Conservation (phyloP, 2,329 filamentous ascomycete genomes). For the Aspergillus ruber region DNA sequence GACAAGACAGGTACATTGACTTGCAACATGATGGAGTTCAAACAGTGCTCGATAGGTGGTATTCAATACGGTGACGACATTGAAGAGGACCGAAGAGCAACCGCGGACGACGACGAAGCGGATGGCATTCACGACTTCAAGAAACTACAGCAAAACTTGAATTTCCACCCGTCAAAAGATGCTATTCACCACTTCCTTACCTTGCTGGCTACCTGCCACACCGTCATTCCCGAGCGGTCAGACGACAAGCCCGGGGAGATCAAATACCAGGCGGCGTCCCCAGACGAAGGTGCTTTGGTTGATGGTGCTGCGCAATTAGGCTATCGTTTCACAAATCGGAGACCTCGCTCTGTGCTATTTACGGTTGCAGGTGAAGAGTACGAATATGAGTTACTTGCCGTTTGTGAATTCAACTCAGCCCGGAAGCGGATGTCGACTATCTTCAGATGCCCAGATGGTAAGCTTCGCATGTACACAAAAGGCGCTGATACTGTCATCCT, state of each 20-base stretch:
- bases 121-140: slow-evolving; percentile 81
- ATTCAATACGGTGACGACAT: slow-evolving; percentile 91
- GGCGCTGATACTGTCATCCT: slow-evolving; percentile 96
- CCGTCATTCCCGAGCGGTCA: slow-evolving; percentile 85
- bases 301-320: slow-evolving; percentile 80
- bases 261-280: slow-evolving; percentile 96
- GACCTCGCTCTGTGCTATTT: slow-evolving; percentile 82
- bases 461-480: slow-evolving; percentile 89
- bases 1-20: slow-evolving; percentile 96
- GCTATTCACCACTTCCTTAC: slow-evolving; percentile 78
- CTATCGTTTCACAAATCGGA: slow-evolving; percentile 85
- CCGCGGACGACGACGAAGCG: slow-evolving; percentile 69
- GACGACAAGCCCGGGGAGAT: slow-evolving; percentile 73
- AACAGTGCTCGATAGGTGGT: slow-evolving; percentile 85
- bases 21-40: slow-evolving; percentile 99
- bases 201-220: slow-evolving; percentile 85
- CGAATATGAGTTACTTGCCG: slow-evolving; percentile 85
- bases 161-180: slow-evolving; percentile 52
- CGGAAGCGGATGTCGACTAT: slow-evolving; percentile 97
- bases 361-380: slow-evolving; percentile 63
- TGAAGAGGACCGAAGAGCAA: slow-evolving; percentile 79
- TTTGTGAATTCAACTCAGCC: slow-evolving; percentile 99
- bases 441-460: slow-evolving; percentile 92
- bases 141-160: slow-evolving; percentile 63
- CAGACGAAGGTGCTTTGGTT: slow-evolving; percentile 93